Evolutionary conservation across 257 asterid genomes (phyloP), one percentile per base, ranked within the genome.

Genomic region (Handroanthus guayacan): DNA sequence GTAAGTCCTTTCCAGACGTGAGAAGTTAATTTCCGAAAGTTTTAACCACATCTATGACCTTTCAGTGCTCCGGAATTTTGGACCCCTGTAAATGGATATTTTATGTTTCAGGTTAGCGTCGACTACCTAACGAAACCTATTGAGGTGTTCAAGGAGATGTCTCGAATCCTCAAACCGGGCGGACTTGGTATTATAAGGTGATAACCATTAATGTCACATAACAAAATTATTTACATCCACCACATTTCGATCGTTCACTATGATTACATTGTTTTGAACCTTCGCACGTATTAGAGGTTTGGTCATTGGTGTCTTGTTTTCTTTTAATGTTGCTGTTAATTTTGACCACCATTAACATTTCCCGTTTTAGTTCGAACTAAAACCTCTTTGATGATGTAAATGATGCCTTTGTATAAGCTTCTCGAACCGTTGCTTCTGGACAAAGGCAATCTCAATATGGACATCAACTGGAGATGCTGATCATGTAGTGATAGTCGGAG

Each of bases 381-480:
- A 56, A 25, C 16, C 55, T 9, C 75, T 31, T 62, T 76, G 41
- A 82, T 60, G 80, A 65, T 54, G 68, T 78, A 62, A 62, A 12
- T 74, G 67, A 37, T 70, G 68, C 65, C 37, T 75, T 44, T 71
- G 45, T 68, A 47, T 62, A 82, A 94, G 99, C 88, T 91, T 95
- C 86, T 95, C 98, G 16, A 95, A 95, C 64, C 98, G 97, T 55
- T 95, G 99, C 90, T 95, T 95, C 88, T 95, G 83, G 81, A 95
- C 98, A 13, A 95, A 95, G 89, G 98, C 98, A 56, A 89, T 93
- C 81, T 95, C 97, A 37, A 90, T 93, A 75, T 93, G 98, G 98
- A 93, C 99, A 72, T 91, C 98, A 50, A 93, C 99, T 5, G 98
- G 98, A 74, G 98, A 91, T 83, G 79, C 94, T 18, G 99, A 95